phyloP scores from a whole-genome alignment of 2,329 filamentous ascomycete species.

The Domatiomyces globalis region DNA sequence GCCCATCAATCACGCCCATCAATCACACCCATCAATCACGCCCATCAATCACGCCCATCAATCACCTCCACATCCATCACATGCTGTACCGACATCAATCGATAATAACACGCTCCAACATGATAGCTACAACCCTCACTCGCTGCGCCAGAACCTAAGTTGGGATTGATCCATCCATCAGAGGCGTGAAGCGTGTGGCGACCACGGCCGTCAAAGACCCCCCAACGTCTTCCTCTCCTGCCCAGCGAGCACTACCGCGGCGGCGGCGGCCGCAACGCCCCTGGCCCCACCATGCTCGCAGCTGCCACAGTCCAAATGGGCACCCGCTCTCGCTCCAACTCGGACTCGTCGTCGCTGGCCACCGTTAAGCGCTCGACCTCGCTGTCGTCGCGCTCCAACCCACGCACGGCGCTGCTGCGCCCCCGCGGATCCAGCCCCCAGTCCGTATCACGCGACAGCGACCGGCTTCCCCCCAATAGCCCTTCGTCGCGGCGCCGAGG shows the following conservation, averaged over 20 bases:
- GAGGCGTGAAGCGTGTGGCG: conserved; percentile 1
- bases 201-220: background rate
- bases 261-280: conserved; percentile 1
- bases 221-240: conserved; percentile 4
- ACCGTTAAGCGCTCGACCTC: conserved; percentile 31
- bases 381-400: conserved; percentile 18
- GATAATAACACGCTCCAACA: background rate
- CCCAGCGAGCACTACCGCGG: conserved; percentile 2
- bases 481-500: conserved; percentile 9
- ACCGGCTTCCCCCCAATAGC: conserved; percentile 2
- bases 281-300: conserved; percentile 3
- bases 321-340: conserved; percentile 28
- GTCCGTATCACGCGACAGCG: conserved; percentile 3
- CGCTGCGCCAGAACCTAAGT: background rate
- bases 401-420: conserved; percentile 18
- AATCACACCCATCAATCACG: background rate
- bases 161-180: background rate
- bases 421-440: conserved; percentile 4
- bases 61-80: background rate
- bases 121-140: background rate
- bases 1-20: background rate
- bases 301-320: conserved; percentile 6
- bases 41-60: background rate
- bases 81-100: background rate
- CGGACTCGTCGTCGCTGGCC: conserved; percentile 29